Base-by-base conservation (phyloP, 2,329 filamentous ascomycete genomes). In the Dactylonectria macrodidyma region DNA sequence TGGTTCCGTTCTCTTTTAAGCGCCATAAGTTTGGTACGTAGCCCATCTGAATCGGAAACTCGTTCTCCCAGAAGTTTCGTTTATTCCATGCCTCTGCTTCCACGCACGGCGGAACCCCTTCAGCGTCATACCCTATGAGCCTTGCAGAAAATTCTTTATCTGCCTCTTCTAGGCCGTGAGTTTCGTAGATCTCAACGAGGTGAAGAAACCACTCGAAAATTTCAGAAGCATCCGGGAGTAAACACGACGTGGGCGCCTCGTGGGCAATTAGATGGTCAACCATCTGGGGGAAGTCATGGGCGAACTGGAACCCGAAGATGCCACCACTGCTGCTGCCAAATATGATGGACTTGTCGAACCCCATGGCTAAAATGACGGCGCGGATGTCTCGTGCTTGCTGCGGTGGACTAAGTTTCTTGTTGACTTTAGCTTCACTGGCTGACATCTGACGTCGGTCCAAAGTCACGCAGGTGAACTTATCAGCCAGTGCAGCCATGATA, bases 361-460 rank as follows among this genome's bases (percentile, higher is more conserved):
- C 52, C 16, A 41, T 36, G 19, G 52, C 34, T 34, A 24, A 24
- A 11, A 56, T 56, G 8, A 56, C n/a, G n/a, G 33, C 52, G 34
- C 52, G 33, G 34, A 56, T 38, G 11, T 56, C 52, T 41, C 52
- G 52, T 14, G 52, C 52, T 56, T 56, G 34, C n/a, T 56, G 52
- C 2, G 52, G 52, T 9, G 52, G 52, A 9, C 34, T 56, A 6
- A 56, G 19, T 14, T 22, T 56, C 33, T 56, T 56, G 52, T 56
- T 56, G 52, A 56, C 34, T 9, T 41, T 56, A 10, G 14, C 52
- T 38, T 56, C 11, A 19, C 52, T 56, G 6, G 52, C 33, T 56
- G 52, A 56, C 52, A 56, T 56, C 52, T 56, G 52, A 11, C 52
- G 52, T 22, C 52, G 34, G 22, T 41, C 34, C 5, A 56, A 56